These are phyloP conservation scores for Firmiana major DNA, from an alignment of 345 rosid species.

Conservation along the genomic window DNA sequence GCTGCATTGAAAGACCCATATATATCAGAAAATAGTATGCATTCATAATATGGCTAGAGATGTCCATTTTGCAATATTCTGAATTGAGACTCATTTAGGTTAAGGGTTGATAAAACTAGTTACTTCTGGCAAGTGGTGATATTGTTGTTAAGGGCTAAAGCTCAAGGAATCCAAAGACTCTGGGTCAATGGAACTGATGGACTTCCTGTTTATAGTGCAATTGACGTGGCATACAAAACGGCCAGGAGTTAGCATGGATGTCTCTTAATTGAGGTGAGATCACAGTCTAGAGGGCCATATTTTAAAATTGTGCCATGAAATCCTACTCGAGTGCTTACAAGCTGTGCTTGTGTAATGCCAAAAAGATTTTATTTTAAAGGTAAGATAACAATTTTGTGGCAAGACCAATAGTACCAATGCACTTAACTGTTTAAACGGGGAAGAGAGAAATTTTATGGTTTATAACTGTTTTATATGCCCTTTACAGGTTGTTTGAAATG, in stretches of 20 bases:
- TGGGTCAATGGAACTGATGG: slow-evolving; percentile 75
- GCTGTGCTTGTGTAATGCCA: too few species aligned
- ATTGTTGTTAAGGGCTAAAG: slow-evolving; percentile 64
- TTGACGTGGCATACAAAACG: slow-evolving; percentile 50
- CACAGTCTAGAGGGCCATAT: background rate
- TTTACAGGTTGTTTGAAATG: too few species aligned
- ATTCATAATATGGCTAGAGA: background rate
- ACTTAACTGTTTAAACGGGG: too few species aligned
- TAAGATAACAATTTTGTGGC: too few species aligned
- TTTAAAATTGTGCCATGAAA: background rate
- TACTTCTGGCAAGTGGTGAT: slow-evolving; percentile 50
- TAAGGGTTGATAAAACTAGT: background rate
- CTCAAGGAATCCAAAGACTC: slow-evolving; percentile 64
- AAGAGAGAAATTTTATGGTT: too few species aligned
- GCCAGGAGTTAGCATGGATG: slow-evolving; percentile 55
- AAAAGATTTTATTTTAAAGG: too few species aligned
- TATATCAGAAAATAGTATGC: slow-evolving; percentile 57
- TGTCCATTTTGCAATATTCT: background rate
- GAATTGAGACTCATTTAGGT: background rate
- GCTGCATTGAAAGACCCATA: slow-evolving; percentile 62
- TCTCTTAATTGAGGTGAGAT: slow-evolving; percentile 53
- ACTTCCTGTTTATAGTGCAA: slow-evolving; percentile 56
- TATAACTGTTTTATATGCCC: too few species aligned
- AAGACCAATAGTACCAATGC: too few species aligned
- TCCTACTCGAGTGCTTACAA: background rate